Percentiles rank a stretch among this genome's conserved stretches.
Evolutionary conservation across 495 filamentous ascomycete species (phyloP).

Genomic region (Penicillium pulvis): DNA sequence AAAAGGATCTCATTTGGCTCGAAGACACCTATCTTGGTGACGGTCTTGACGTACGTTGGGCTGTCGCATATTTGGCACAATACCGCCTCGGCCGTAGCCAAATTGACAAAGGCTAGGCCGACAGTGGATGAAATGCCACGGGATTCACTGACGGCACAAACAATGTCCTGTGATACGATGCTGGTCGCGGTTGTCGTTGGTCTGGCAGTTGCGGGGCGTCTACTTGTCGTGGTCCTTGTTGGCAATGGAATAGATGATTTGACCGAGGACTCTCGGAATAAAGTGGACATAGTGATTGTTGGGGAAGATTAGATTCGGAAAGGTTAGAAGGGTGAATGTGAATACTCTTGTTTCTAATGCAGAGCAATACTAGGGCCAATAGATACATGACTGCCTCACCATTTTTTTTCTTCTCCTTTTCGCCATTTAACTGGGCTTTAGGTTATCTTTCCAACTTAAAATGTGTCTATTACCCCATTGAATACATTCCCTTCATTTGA

Average conservation of each 20-base stretch:
- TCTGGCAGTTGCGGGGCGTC: conserved; percentile 47
- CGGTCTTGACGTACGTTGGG: conserved; percentile 81
- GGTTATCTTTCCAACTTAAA: no score
- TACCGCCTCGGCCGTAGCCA: conserved; percentile 78
- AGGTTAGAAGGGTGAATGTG: not conserved
- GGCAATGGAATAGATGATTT: conserved; percentile 28
- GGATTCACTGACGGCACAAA: conserved; percentile 91
- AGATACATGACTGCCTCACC: not conserved
- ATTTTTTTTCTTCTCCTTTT: not conserved
- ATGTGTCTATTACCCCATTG: no score
- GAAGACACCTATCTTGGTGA: conserved; percentile 79
- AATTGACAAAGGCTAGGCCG: conserved; percentile 85
- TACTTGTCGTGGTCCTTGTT: conserved; percentile 37
- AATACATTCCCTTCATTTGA: no score
- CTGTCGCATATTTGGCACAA: conserved; percentile 89
- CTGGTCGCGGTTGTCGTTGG: conserved; percentile 68
- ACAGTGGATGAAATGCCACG: conserved; percentile 84
- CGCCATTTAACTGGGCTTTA: no score
- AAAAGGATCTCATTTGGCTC: conserved; percentile 76
- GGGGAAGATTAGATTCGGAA: not conserved
- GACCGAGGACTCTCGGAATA: conserved; percentile 7
- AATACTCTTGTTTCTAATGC: no score
- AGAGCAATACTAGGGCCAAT: no score
- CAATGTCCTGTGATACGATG: conserved; percentile 70
- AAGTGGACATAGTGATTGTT: conserved; percentile 13